Evolutionary conservation across 805 yeast species (phyloP), one percentile per base, ranked within the genome.

Genomic region (Candida maltosa): DNA sequence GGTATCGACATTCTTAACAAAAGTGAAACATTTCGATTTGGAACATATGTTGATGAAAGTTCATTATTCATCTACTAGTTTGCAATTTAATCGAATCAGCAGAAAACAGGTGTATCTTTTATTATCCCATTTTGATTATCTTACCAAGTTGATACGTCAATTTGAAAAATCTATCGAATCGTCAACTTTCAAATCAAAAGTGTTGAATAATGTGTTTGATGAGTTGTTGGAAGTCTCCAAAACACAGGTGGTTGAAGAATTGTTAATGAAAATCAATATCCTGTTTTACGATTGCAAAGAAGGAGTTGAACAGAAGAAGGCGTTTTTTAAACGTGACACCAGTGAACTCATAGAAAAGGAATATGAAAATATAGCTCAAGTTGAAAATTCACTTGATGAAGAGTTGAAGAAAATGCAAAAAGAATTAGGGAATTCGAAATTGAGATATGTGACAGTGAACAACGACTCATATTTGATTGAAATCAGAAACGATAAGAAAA

Each of bases 391-490:
- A 11, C 56, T 93, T 3, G 56, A 71, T 0, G 60, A 56, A 1
- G 89, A 84, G 42, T 58, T 89, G n/a, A 41, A 45, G 2, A 44
- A 47, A 0, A 65, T 84, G 3, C 62, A 76, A 32, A 50, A 40
- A 1, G 31, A 68, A 1, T 54, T 86, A 19, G 72, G 70, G 19
- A 63, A 86, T 19, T 84, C 89, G 0, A 64, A 73, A 26, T 51
- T 83, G 35, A 62, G 70, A 15, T 87, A 66, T 47, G 63, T 68
- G 18, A 70, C 79, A 10, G 78, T 75, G 36, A 69, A 74, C 33
- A 80, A 78, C 34, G 84, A 82, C 15, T 82, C 87, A 2, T 84
- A 81, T 49, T 61, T 89, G 31, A 70, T 93, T 16, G 96, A 89
- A 48, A 80, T 91, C 0, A 63, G 87, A 29, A 79, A 80, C 42